Conservation (phyloP, 352 stramenopile species). For the Phytophthora melonis region DNA sequence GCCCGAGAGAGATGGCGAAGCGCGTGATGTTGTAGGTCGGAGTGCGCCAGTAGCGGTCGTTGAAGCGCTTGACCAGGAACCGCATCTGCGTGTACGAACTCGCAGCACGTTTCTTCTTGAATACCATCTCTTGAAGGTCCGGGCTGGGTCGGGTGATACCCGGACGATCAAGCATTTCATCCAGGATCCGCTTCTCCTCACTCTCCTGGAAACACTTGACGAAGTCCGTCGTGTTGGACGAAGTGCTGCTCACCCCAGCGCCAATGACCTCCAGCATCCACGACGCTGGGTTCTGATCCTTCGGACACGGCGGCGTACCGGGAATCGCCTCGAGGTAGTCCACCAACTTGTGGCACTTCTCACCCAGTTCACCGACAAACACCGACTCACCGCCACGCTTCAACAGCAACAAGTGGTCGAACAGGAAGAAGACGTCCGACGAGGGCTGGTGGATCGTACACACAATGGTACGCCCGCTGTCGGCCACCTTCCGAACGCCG, state of each 20-base stretch:
- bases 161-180: conserved; percentile 26
- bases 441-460: conserved; percentile 93
- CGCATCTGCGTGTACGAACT: conserved; percentile 36
- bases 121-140: conserved; percentile 38
- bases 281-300: conserved; percentile 61
- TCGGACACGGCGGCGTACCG: conserved; percentile 32
- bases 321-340: conserved; percentile 58
- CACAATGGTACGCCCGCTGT: conserved; percentile 71
- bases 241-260: conserved; percentile 38
- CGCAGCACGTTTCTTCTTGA: conserved; percentile 43
- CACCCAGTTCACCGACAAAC: conserved; percentile 60
- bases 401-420: conserved; percentile 85
- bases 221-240: conserved; percentile 43
- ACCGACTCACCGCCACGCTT: conserved; percentile 52
- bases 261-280: conserved; percentile 52
- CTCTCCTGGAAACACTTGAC: conserved; percentile 50
- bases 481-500: conserved; percentile 80
- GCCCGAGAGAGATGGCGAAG: conserved; percentile 59
- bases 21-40: conserved; percentile 88
- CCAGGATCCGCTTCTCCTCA: conserved; percentile 26
- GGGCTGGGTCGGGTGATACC: conserved; percentile 26
- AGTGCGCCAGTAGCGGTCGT: conserved; percentile 67
- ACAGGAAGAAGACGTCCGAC: conserved; percentile 88
- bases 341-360: conserved; percentile 39
- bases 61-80: conserved; percentile 42